These are phyloP conservation scores for Hyaloraphidium curvatum DNA, from an alignment of 192 early-diverging fungal species.

Conservation along the genomic window DNA sequence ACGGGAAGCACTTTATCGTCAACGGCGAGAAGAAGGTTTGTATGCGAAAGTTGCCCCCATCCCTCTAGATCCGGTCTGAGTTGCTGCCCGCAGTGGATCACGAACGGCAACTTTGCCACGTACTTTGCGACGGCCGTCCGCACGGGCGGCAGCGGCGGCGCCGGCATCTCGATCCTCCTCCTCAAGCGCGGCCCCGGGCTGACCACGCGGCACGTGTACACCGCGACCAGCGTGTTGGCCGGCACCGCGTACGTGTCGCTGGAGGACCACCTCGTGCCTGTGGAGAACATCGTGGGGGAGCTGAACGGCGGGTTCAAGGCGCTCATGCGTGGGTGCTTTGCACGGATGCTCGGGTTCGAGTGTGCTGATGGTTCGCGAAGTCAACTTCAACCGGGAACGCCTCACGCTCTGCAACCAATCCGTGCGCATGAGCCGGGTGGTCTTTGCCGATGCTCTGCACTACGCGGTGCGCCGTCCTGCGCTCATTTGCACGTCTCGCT, in stretches of 20 bases:
- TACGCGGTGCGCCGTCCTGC: too few relatives aligned
- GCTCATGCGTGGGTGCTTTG: too few relatives aligned
- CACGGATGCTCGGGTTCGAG: too few relatives aligned
- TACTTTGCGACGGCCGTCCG: conserved; percentile 65
- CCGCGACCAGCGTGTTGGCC: conserved; percentile 34
- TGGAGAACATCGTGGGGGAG: conserved; percentile 62
- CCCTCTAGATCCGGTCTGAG: neutral
- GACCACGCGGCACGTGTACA: conserved; percentile 59
- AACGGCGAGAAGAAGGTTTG: conserved; percentile 76
- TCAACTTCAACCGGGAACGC: conserved; percentile 61
- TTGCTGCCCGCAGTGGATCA: neutral
- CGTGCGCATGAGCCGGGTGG: conserved; percentile 60
- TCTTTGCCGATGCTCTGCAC: neutral
- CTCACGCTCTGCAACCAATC: conserved; percentile 72
- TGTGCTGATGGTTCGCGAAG: conserved; percentile 13
- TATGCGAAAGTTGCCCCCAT: conserved; percentile 7
- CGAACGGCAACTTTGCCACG: conserved; percentile 13
- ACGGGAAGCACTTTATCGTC: conserved; percentile 25
- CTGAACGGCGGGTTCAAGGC: conserved; percentile 70
- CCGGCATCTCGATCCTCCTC: conserved; percentile 52
- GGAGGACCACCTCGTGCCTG: conserved; percentile 71
- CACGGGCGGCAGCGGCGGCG: conserved; percentile 58
- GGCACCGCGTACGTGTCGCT: conserved; percentile 10
- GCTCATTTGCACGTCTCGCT: too few relatives aligned
- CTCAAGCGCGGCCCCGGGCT: conserved; percentile 47